Conservation (phyloP, 805 yeast genomes). For the Dipodascus geniculatus region DNA sequence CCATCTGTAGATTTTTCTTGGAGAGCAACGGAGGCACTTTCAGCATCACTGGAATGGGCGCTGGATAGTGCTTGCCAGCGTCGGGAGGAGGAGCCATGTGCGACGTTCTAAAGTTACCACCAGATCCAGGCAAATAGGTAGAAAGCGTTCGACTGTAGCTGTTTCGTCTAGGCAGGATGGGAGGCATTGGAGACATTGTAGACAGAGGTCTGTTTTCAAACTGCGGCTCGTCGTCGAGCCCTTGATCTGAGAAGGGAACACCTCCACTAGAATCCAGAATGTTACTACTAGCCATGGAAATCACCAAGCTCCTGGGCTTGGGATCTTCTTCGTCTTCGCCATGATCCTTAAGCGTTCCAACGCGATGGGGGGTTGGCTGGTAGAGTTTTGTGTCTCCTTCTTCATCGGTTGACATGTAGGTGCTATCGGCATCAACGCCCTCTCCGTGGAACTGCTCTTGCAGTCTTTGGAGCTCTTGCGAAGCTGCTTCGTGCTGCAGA, state of each 20-base stretch:
- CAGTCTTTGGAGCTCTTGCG: no score
- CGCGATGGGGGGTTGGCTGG: background rate
- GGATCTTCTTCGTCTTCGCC: no score
- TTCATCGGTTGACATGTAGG: background rate
- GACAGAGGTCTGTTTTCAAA: background rate
- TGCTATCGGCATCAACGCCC: no score
- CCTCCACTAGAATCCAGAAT: background rate
- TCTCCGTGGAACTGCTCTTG: no score
- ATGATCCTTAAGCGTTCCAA: background rate
- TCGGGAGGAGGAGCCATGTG: background rate
- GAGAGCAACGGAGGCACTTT: constrained; percentile 25
- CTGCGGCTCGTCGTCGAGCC: background rate
- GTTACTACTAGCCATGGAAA: background rate
- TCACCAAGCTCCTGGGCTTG: background rate
- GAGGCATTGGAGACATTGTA: background rate
- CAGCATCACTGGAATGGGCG: constrained; percentile 25
- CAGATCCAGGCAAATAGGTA: background rate
- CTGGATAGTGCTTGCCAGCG: constrained; percentile 20
- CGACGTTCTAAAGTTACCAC: background rate
- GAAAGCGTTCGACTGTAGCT: background rate
- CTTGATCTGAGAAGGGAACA: background rate
- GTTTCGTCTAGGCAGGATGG: background rate
- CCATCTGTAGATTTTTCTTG: constrained; percentile 6
- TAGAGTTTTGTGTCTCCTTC: background rate
- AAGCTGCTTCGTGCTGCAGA: no score